Evolutionary conservation across 1,139 yeast species (phyloP).

Genomic region (Saccharomycopsis hybrid): DNA sequence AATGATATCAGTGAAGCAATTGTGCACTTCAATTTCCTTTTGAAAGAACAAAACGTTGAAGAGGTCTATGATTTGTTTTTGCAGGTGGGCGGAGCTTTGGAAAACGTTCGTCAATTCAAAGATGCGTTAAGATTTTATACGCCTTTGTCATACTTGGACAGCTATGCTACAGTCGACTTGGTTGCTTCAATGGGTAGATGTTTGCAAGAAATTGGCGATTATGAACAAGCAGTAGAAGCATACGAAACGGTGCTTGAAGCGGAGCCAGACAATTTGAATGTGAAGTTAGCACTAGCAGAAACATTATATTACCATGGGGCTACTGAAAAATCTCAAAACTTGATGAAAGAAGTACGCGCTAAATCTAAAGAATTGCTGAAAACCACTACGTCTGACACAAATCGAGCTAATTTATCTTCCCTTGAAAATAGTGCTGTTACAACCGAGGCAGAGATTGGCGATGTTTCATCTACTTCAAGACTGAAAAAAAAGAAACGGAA

Average conservation of each 20-base stretch:
- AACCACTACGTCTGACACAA: conserved; percentile 16
- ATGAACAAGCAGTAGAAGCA: conserved; percentile 60
- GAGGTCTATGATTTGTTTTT: conserved; percentile 61
- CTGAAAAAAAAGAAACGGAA: conserved; percentile 29
- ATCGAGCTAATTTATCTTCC: background rate
- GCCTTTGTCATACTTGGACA: conserved; percentile 47
- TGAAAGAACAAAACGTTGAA: conserved; percentile 50
- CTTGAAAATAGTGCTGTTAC: background rate
- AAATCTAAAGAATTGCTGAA: conserved; percentile 5
- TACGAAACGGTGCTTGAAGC: conserved; percentile 49
- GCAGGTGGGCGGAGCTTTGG: conserved; percentile 72
- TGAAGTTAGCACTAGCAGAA: conserved; percentile 75
- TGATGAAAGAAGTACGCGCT: conserved; percentile 25
- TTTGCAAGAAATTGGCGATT: conserved; percentile 64
- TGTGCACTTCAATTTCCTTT: conserved; percentile 55
- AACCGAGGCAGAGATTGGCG: conserved; percentile 19
- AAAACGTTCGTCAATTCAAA: conserved; percentile 57
- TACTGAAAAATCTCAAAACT: conserved; percentile 59
- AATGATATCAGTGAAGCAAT: conserved; percentile 66
- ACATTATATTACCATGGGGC: conserved; percentile 69
- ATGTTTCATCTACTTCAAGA: conserved; percentile 22
- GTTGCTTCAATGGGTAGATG: conserved; percentile 70
- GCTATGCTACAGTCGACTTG: conserved; percentile 44
- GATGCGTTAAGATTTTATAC: conserved; percentile 66
- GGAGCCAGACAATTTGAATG: conserved; percentile 64